phyloP scores from a whole-genome alignment of 495 filamentous ascomycete species.

The Margaritispora aquatica region DNA sequence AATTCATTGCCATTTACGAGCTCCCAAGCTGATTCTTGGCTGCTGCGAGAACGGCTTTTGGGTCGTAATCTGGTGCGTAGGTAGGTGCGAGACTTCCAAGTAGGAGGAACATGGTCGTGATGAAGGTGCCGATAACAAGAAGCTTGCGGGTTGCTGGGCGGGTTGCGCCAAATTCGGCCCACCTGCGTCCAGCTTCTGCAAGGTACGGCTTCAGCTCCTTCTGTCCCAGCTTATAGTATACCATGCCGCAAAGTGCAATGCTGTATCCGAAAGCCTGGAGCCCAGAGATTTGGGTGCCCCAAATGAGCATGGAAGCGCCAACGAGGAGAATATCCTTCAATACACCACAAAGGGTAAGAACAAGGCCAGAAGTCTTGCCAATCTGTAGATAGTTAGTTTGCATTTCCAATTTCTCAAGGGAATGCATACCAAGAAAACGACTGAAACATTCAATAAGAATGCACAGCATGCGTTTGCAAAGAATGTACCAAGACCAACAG shows the following conservation, averaged over 20 bases:
- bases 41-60: slow-evolving; percentile 35
- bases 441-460: slow-evolving; percentile 86
- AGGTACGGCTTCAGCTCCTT: slow-evolving; percentile 78
- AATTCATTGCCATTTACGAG: neutral
- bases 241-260: slow-evolving; percentile 81
- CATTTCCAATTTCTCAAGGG: slow-evolving; percentile 22
- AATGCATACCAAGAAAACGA: slow-evolving; percentile 80
- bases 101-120: slow-evolving; percentile 63
- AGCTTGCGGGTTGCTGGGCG: slow-evolving; percentile 73
- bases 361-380: slow-evolving; percentile 92
- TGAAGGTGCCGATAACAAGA: slow-evolving; percentile 53
- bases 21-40: slow-evolving; percentile 30
- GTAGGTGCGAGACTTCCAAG: slow-evolving; percentile 47
- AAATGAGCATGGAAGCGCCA: slow-evolving; percentile 80
- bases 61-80: slow-evolving; percentile 40
- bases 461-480: slow-evolving; percentile 76
- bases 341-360: slow-evolving; percentile 95
- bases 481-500: slow-evolving; percentile 68
- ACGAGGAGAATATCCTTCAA: slow-evolving; percentile 98
- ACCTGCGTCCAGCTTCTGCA: slow-evolving; percentile 59
- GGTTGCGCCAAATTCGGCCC: slow-evolving; percentile 78
- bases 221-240: slow-evolving; percentile 95
- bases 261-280: slow-evolving; percentile 94
- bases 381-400: slow-evolving; percentile 53
- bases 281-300: slow-evolving; percentile 70